Evolutionary conservation across 2,329 filamentous ascomycete genomes (phyloP), one percentile per base, ranked within the genome.

Genomic region (Zymoseptoria pseudotritici): DNA sequence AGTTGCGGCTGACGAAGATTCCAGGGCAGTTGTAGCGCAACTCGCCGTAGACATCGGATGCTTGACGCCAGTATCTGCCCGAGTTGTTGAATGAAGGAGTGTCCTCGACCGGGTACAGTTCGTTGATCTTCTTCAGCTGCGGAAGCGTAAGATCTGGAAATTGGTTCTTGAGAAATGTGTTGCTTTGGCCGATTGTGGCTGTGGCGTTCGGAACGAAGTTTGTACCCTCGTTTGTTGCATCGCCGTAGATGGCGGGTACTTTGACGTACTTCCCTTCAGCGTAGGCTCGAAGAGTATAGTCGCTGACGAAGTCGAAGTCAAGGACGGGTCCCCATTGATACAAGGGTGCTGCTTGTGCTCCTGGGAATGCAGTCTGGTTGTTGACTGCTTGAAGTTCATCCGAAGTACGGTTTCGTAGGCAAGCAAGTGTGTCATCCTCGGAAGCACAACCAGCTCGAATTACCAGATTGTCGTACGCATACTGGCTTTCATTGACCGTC

Each of bases 181-280:
- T 77, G 66, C 81, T 81, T 29, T 82, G 72, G 1, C 69, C 72
- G 2, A 78, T 67, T 21, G 75, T 82, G 49, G 76, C 74, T 1
- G 82, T 80, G 29, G 70, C 73, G 20, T 71, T 69, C 0, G 85
- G 83, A 0, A 81, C 79, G 68, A 87, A 88, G 4, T 80, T 72
- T 0, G 85, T 87, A 42, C 86, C 87, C 72, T 86, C 86, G 70
- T 90, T 84, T 3, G 83, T 84, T 70, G 82, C 69, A 84, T 74
- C 73, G 57, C 76, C 82, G 64, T 80, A 80, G 60, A 84, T 82
- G 10, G 80, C 79, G 2, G 82, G 82, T 0, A 84, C 75, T 54
- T 78, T 75, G 65, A 81, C 72, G 67, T 81, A 83, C 49, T 75
- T 74, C 3, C 80, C 81, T 42, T 77, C 63, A 5, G 74, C 72